Base-by-base conservation (phyloP, 140 eudicot genomes). In the Bidens hawaiensis region DNA sequence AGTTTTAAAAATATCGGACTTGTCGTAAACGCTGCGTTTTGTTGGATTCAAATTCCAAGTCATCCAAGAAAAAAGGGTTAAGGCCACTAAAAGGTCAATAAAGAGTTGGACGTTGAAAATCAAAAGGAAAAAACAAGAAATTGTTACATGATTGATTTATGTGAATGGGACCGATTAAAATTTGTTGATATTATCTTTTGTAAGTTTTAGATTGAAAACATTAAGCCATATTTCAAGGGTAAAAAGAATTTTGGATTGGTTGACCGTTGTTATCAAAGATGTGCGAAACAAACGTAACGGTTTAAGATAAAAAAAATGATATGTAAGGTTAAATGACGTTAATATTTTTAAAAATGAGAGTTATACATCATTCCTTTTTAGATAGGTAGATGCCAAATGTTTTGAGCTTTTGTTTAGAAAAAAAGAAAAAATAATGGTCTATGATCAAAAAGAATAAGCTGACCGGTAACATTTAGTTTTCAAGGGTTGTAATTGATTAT, bases 1-100 rank as follows among this genome's bases (percentile, higher is more conserved):
- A 13, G 9, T 47, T 27, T 14, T 46, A 18, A 22, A 17, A 43
- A 41, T 54, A 25, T 41, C 21, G 57, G 27, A 60, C 79, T 59
- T 60, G 72, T 76, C 81, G 75, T 74, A 60, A 55, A 60, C 62
- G 83, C 41, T 71, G 76, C 71, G 76, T 75, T 46, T 68, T 45
- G 73, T 75, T 27, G 25, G 45, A 58, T 58, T 57, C 48, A 55
- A 28, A 45, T 68, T 66, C 57, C 17, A 6, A 70, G 60, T 68
- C 68, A 60, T 58, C 34, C 42, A 51, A 60, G 62, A 53, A 68
- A 68, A 55, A 41, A 21, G 45, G 45, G 23, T 41, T 71, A 25
- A 38, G 27, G 19, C 45, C 17, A 22, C 36, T 15, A 42, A 70
- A 62, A 70, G 62, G 66, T 55, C 67, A 62, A 62, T 6, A 33